Percentiles rank a stretch among this genome's conserved stretches.
Evolutionary conservation across 2,329 filamentous ascomycete genomes (phyloP).

Genomic region (Truncatella angustata): DNA sequence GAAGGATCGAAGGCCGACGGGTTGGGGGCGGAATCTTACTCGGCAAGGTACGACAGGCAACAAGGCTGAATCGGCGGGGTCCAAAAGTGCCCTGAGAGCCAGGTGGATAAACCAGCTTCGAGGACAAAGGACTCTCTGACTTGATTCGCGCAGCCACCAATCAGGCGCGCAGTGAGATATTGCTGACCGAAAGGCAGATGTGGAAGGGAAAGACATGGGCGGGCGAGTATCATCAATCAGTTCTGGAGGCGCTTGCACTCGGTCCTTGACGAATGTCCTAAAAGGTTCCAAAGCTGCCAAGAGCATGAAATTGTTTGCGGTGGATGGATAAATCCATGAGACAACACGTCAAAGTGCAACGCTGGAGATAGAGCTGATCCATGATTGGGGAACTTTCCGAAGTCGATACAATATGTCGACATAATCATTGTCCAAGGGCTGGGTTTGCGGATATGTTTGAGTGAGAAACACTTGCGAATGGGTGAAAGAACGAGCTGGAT

Average conservation of each 20-base stretch:
- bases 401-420: too few species aligned
- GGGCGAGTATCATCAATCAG: background rate
- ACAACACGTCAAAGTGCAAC: background rate
- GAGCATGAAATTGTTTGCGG: too few species aligned
- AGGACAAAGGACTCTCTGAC: slow-evolving; percentile 18
- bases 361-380: too few species aligned
- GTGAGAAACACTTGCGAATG: too few species aligned
- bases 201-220: background rate
- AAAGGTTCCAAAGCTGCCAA: background rate
- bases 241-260: slow-evolving; percentile 6
- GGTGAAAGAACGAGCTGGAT: too few species aligned
- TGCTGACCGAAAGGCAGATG: slow-evolving; percentile 3
- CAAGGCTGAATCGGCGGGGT: slow-evolving; percentile 32
- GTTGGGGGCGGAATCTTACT: slow-evolving; percentile 31
- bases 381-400: too few species aligned
- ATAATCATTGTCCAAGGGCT: too few species aligned
- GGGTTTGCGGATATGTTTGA: too few species aligned
- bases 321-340: too few species aligned
- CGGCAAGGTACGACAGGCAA: slow-evolving; percentile 34
- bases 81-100: slow-evolving; percentile 30
- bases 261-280: slow-evolving; percentile 13
- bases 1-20: slow-evolving; percentile 22
- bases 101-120: slow-evolving; percentile 26
- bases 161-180: background rate
- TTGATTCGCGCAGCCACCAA: slow-evolving; percentile 4